Percentiles rank a stretch among this genome's conserved stretches.
Conservation (phyloP, 2,329 filamentous ascomycete species). For the Botrytis porri region DNA sequence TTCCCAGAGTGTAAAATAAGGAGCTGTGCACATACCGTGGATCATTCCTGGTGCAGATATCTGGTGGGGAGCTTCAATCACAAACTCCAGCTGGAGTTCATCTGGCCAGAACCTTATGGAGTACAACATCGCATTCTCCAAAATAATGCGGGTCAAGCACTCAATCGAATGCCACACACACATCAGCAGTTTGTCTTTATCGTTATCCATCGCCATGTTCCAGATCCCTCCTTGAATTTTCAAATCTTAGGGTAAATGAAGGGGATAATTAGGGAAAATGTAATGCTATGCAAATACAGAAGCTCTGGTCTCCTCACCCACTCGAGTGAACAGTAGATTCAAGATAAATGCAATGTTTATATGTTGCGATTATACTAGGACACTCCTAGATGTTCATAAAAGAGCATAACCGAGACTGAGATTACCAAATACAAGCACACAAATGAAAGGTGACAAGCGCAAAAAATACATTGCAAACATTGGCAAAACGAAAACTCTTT, state of each 20-base stretch:
- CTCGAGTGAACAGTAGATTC: neutral
- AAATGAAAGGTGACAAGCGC: neutral
- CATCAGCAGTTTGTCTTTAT: neutral
- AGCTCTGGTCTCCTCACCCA: neutral
- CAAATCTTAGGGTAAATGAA: conserved; percentile 1
- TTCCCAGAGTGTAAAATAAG: neutral
- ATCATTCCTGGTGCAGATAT: neutral
- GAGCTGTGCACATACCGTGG: neutral
- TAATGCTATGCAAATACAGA: neutral
- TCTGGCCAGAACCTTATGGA: neutral
- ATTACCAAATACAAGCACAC: neutral
- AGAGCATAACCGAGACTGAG: neutral
- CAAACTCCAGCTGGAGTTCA: neutral
- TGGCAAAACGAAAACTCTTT: neutral
- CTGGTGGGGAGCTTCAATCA: neutral
- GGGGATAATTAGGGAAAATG: neutral
- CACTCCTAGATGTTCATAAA: neutral
- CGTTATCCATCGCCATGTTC: neutral
- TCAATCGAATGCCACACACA: neutral
- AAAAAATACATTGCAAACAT: neutral
- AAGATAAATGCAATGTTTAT: neutral
- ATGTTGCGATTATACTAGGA: neutral
- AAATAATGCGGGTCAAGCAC: neutral
- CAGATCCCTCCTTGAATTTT: neutral
- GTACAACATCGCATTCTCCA: neutral